Evolutionary conservation across 2,329 filamentous ascomycete genomes (phyloP), one percentile per base, ranked within the genome.

Genomic region (Fusarium nodosum): DNA sequence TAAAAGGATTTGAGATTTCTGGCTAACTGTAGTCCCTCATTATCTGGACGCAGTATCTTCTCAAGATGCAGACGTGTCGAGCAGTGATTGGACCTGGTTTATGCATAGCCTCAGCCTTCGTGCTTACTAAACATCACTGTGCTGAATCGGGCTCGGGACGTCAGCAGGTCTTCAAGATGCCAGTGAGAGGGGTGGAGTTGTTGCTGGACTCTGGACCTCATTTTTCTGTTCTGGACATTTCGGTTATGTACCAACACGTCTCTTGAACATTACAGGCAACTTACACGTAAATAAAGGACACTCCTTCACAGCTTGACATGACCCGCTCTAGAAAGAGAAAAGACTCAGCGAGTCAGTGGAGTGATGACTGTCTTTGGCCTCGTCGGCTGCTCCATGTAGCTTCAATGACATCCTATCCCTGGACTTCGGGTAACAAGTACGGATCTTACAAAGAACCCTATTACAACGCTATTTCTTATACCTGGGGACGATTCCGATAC

Each of bases 301-400:
- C 26, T 28, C 7, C 1, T 8, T 9, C 26, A 3, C 2, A 8
- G 3, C 11, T 4, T 9, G 4, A 1, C 7, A 38, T 38, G 36
- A 20, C 18, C 10, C 10, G 10, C 16, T 3, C 15, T 15, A 7
- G 1, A 4, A 10, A n/a, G 10, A 0, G n/a, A 0, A 12, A 7
- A 3, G 2, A 13, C 20, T 20, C n/a, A 20, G 18, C n/a, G 1
- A 13, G 11, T 12, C 36, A 38, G 36, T 38, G 36, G 36, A 38
- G n/a, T 1, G 36, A 38, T 13, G 36, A 38, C 18, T 38, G 36
- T 4, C n/a, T 38, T 0, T 44, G 41, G 41, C 41, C 41, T 9
- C 41, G 41, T 16, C 20, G 41, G 11, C 41, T 44, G 0, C 24
- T 44, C 0, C 20, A 44, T 26, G 41, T 44, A 2, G 41, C 41